Percentiles rank a stretch among this genome's conserved stretches.
phyloP scores from a whole-genome alignment of 768 basidiomycete species.

The Suillus subalutaceus region DNA sequence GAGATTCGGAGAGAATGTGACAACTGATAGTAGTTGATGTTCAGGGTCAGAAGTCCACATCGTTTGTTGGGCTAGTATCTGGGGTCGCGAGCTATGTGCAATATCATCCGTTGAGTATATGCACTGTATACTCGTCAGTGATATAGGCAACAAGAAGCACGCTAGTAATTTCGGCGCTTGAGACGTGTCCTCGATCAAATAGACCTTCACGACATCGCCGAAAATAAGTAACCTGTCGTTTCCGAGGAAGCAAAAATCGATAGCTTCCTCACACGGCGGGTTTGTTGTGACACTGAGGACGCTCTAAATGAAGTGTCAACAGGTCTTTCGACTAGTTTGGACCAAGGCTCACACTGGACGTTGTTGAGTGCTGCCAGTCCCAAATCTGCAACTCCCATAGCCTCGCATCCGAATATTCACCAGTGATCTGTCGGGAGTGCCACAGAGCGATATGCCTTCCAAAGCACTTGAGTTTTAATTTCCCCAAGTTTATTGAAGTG shows the following conservation, averaged over 20 bases:
- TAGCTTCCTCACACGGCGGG: background rate
- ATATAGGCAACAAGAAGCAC: background rate
- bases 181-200: background rate
- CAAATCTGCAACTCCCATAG: conserved; percentile 1
- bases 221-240: background rate
- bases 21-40: background rate
- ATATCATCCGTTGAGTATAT: background rate
- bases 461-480: conserved; percentile 1
- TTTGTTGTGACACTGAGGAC: background rate
- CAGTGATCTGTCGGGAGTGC: background rate
- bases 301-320: conserved; percentile 1
- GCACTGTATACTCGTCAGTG: background rate
- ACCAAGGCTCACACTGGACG: background rate
- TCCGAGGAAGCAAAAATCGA: conserved; percentile 3
- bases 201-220: background rate
- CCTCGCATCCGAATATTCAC: background rate
- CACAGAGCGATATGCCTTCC: conserved; percentile 5
- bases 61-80: background rate
- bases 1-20: background rate
- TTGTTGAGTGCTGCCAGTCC: conserved; percentile 1
- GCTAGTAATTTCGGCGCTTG: background rate
- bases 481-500: background rate
- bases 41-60: background rate
- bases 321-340: background rate
- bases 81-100: background rate